Base-by-base conservation (phyloP, 2,329 filamentous ascomycete species). In the Zymoseptoria brevis region DNA sequence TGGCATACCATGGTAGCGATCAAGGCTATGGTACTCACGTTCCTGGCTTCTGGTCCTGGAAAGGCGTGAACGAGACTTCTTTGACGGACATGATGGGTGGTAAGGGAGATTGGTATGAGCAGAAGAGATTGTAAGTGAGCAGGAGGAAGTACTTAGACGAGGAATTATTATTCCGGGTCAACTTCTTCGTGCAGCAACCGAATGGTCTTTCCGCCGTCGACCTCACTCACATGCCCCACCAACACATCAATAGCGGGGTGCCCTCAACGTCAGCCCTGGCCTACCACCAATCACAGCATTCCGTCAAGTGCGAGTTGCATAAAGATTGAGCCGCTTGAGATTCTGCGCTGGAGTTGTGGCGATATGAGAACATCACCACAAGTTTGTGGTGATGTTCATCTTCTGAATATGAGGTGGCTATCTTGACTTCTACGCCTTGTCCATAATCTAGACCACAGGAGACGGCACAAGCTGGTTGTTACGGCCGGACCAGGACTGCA, bases 41-140 rank as follows among this genome's bases (percentile, higher is more conserved):
- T 84, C 93, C 93, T 66, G 93, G 91, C 83, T 99, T 99, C 84
- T 99, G 94, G 83, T 97, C 94, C 65, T 87, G 83, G 77, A 94
- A 96, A 61, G 92, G 85, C 75, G 85, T 86, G 76, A 96, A 85
- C 68, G 88, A 83, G 71, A 96, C 89, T 57, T 87, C 90, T 77
- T 89, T 83, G 76, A 86, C 78, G 74, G 80, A 83, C 90, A 96
- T 94, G 41, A 60, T 30, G 51, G 41, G 56, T 52, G 19, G 22
- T 52, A 30, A 60, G 50, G 22, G 11, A 26, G 19, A 64, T 50
- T 58, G 56, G 61, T 22, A 58, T 49, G 55, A 60, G 35, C 2
- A 6, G 35, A 6, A 11, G 13, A 41, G 24, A 26, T 26, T 45
- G 35, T 45, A 19, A 56, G 16, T 41, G 49, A 5, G 49, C 54